Percentiles rank a stretch among this genome's conserved stretches.
phyloP scores from a whole-genome alignment of 257 asterid genomes.

The Lantana camara region DNA sequence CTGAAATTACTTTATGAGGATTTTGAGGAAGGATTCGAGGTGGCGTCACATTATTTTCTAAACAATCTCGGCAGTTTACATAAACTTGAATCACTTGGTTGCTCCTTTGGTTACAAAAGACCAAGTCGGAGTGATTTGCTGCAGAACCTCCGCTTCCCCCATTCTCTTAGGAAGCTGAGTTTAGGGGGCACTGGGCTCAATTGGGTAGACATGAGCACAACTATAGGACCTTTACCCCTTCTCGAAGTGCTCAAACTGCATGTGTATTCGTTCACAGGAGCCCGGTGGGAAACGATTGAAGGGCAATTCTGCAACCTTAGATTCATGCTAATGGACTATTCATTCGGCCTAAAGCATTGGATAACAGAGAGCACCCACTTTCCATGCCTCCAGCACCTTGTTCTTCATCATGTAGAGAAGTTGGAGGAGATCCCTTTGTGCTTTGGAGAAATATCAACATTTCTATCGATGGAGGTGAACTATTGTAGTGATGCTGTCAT shows the following conservation, averaged over 20 bases:
- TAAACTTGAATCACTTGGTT: slow-evolving; percentile 14
- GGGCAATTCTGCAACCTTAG: background rate
- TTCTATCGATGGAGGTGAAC: no score
- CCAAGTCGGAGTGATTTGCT: background rate
- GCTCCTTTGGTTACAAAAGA: no score
- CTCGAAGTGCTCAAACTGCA: background rate
- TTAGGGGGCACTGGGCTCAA: rapidly evolving
- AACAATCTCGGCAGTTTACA: background rate
- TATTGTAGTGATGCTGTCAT: no score
- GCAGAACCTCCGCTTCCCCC: slow-evolving; percentile 1
- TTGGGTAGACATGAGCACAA: slow-evolving; percentile 1
- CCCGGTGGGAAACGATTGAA: background rate
- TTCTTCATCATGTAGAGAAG: background rate
- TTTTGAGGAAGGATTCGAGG: background rate
- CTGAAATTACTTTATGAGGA: background rate
- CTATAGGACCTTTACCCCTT: slow-evolving; percentile 1
- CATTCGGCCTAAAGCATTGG: background rate
- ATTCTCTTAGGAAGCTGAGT: background rate
- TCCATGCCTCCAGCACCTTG: slow-evolving; percentile 17
- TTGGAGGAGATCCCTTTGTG: no score
- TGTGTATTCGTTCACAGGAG: background rate
- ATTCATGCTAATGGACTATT: background rate
- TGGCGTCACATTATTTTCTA: background rate
- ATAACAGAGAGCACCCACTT: slow-evolving; percentile 4
- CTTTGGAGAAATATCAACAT: no score